phyloP scores from a whole-genome alignment of 108 stramenopile genomes.

The Fragilaria radians region DNA sequence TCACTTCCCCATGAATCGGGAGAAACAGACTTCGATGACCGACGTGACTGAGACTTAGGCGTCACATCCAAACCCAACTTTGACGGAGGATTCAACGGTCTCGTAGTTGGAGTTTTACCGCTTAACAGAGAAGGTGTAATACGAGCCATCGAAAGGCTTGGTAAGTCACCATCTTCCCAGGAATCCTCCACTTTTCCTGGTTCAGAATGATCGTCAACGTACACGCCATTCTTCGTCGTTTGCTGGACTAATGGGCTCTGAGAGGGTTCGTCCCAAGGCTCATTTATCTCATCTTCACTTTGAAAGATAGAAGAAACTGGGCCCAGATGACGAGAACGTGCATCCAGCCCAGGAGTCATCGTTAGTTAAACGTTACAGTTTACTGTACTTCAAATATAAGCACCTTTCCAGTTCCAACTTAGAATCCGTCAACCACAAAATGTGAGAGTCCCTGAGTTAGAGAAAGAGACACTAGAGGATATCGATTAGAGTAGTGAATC shows the following conservation, averaged over 20 bases:
- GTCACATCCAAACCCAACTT: constrained; percentile 1
- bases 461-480: neutral
- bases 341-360: neutral
- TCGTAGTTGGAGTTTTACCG: neutral
- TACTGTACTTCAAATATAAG: neutral
- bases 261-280: constrained; percentile 14
- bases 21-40: neutral
- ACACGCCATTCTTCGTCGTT: neutral
- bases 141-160: neutral
- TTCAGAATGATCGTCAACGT: neutral
- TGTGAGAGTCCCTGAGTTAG: neutral
- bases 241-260: neutral
- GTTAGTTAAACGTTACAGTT: neutral
- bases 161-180: constrained; percentile 15
- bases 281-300: constrained; percentile 1
- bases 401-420: too few species aligned
- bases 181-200: constrained; percentile 1
- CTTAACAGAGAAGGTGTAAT: constrained; percentile 1
- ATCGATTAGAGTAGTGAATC: neutral
- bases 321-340: neutral
- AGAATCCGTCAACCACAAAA: too few species aligned
- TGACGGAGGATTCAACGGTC: constrained; percentile 4
- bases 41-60: neutral
- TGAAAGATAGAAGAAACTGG: neutral
- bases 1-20: neutral